phyloP scores from a whole-genome alignment of 306 rosid genomes.

The Abrus pulchellus region DNA sequence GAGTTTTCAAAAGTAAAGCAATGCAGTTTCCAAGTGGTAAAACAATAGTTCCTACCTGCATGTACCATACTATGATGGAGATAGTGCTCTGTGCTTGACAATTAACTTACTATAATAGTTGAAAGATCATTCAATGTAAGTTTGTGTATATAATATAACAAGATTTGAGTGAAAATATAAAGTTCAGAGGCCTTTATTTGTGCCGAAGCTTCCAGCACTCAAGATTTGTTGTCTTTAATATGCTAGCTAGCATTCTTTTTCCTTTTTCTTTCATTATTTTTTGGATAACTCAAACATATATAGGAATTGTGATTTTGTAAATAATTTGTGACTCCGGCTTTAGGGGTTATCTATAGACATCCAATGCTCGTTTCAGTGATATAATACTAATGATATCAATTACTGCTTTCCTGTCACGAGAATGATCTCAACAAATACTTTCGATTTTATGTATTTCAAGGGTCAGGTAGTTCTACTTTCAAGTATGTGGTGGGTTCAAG shows the following conservation, averaged over 20 bases:
- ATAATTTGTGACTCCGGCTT: conserved; percentile 3
- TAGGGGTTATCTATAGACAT: neutral
- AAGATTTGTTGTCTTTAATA: neutral
- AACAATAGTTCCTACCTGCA: neutral
- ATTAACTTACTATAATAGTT: neutral
- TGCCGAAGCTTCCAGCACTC: conserved; percentile 10
- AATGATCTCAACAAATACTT: neutral
- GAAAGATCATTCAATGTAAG: conserved; percentile 1
- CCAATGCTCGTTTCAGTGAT: neutral
- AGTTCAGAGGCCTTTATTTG: conserved; percentile 23
- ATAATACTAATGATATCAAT: conserved; percentile 4
- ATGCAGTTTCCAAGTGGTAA: conserved; percentile 13
- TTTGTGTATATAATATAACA: conserved; percentile 18
- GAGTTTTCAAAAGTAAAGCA: neutral
- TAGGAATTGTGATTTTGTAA: conserved; percentile 18
- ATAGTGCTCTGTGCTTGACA: conserved; percentile 23
- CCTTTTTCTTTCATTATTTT: neutral
- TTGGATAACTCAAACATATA: neutral
- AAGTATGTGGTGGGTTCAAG: neutral
- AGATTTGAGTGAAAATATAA: neutral
- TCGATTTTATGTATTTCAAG: neutral
- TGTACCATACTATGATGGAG: conserved; percentile 7
- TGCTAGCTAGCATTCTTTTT: neutral
- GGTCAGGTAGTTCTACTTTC: neutral
- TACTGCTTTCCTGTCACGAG: conserved; percentile 1